These are phyloP conservation scores for Lippia alba DNA, from an alignment of 305 asterid species.

Conservation along the genomic window DNA sequence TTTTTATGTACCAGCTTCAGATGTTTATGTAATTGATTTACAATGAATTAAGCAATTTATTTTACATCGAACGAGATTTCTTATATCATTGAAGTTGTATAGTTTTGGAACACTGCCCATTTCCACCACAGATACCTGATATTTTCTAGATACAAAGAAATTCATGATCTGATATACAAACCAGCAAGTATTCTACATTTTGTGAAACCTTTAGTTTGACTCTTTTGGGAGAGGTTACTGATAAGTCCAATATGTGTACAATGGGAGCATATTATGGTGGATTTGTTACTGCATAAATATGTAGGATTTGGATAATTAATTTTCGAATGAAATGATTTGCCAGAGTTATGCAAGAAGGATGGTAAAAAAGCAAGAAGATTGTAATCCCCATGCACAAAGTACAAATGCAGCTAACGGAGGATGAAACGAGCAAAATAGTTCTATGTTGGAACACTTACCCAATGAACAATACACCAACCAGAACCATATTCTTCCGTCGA, in stretches of 20 bases:
- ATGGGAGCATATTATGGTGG: too few species aligned
- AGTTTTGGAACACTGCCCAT: neutral
- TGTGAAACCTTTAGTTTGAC: too few species aligned
- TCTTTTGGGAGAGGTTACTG: too few species aligned
- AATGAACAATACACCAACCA: constrained; percentile 99
- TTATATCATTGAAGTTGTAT: neutral
- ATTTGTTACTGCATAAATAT: too few species aligned
- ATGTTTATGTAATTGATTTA: neutral
- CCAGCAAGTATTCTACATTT: neutral
- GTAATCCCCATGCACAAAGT: too few species aligned
- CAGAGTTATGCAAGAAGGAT: too few species aligned
- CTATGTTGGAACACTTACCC: constrained; percentile 61
- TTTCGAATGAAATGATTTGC: too few species aligned
- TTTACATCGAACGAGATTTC: neutral
- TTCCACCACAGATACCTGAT: neutral
- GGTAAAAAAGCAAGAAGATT: too few species aligned
- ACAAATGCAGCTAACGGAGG: too few species aligned
- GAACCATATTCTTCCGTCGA: constrained; percentile 82
- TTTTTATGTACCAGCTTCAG: constrained; percentile 10
- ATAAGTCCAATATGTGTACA: too few species aligned
- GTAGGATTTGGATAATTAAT: too few species aligned
- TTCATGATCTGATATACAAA: neutral
- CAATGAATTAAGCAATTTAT: neutral
- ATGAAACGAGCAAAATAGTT: too few species aligned
- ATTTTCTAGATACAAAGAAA: neutral